phyloP scores from a whole-genome alignment of 768 basidiomycete species.

The Omphalotus guepiniiformis region DNA sequence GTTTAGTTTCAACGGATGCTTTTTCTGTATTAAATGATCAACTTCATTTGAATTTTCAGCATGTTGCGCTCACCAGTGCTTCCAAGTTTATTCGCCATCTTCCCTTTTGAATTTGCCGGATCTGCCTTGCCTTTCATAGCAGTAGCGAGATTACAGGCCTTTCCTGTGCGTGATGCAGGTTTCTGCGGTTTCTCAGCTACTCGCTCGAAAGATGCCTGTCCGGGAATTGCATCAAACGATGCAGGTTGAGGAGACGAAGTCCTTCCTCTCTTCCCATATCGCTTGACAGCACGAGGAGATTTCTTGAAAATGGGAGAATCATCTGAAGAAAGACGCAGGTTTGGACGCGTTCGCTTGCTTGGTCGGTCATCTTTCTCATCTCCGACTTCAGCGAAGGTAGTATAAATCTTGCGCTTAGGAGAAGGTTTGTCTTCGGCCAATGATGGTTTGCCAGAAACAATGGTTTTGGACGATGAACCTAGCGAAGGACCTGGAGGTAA shows the following conservation, averaged over 20 bases:
- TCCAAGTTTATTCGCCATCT: neutral
- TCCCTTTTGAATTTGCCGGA: constrained; percentile 11
- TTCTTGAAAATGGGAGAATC: constrained; percentile 7
- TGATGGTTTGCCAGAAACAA: no score
- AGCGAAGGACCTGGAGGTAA: no score
- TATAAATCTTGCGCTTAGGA: neutral
- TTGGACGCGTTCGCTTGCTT: constrained; percentile 3
- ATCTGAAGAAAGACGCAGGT: neutral
- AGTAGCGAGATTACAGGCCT: constrained; percentile 17
- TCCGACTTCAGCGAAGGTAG: neutral
- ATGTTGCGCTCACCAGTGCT: neutral
- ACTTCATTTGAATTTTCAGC: neutral
- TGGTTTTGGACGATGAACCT: no score
- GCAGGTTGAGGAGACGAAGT: constrained; percentile 23
- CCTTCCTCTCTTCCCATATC: constrained; percentile 29
- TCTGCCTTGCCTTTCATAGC: constrained; percentile 28
- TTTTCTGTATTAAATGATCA: neutral
- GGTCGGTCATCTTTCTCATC: constrained; percentile 3
- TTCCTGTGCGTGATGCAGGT: neutral
- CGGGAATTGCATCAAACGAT: constrained; percentile 27
- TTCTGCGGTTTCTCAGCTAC: constrained; percentile 2
- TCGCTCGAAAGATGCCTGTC: neutral
- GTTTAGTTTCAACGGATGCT: neutral
- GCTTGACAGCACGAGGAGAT: constrained; percentile 20
- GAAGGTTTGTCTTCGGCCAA: no score